Evolutionary conservation across 2,329 filamentous ascomycete genomes (phyloP), one percentile per base, ranked within the genome.

Genomic region (Tolypocladium album): DNA sequence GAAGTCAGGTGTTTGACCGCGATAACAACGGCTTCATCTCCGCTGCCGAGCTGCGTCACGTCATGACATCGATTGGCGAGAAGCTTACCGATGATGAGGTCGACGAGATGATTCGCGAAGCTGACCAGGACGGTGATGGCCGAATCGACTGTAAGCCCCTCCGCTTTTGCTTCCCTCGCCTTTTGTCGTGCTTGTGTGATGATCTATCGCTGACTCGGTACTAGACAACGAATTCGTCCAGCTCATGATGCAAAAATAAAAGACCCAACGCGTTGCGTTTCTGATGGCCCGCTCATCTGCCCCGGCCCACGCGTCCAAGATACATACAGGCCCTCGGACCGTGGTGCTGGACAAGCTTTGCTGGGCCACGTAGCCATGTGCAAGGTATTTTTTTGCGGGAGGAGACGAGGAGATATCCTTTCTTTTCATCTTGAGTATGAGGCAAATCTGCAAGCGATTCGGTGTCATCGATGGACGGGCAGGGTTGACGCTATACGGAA

Each of bases 181-280:
- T 6, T 34, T 9, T 7, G 50, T 31, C 9, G 17, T 12, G 17
- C 17, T 36, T 20, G 17, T 20, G 20, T 36, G 20, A 17, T 53
- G 50, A 22, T 36, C 17, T 20, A 15, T 60, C 42, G 56, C 66
- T 71, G 38, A 71, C 63, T 36, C 45, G 45, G 20, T 47, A 22
- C 56, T 55, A 93, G 89, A 93, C 79, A 93, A 93, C 81, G 90
- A 94, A 78, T 94, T 94, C 72, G 90, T 94, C 69, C 90, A 94
- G 79, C 87, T 94, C 73, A 94, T 94, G 90, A 93, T 94, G 90
- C 90, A 94, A 83, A 93, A 93, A 82, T 93, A 90, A 82, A 36
- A 61, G 56, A 61, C 59, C 11, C 63, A 55, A 56, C 56, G 40
- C 59, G 40, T 60, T 52, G 40, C 34, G 13, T 31, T 55, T 42